Base-by-base conservation (phyloP, 129 eudicot species). In the Heracleum sosnowskyi region DNA sequence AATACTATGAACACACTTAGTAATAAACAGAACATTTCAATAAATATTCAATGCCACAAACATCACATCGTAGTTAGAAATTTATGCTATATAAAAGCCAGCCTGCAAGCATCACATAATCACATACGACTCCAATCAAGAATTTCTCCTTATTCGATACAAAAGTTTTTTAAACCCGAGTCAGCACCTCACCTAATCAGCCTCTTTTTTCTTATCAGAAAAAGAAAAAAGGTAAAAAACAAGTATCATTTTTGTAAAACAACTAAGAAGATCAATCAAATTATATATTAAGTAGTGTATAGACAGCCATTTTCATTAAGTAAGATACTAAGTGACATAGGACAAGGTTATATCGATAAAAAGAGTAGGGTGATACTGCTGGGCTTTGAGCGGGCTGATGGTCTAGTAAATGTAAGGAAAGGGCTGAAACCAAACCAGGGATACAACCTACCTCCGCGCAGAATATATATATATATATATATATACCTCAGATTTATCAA, bases 1-100 rank as follows among this genome's bases (percentile, higher is more conserved):
- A n/a, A 70, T 45, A 77, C 17, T 18, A 44, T 68, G 44, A 77
- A 57, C 53, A 80, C 24, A 12, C 53, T 49, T 29, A 39, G 74
- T 60, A 24, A 51, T 76, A 29, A 53, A 26, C 0, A 7, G 49
- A 53, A 51, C 7, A 76, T 49, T 29, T 33, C 66, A 76, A 34
- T 8, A 42, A n/a, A n/a, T 36, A 18, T 24, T 29, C 39, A 24
- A 10, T 55, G 31, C 31, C 11, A 11, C 0, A 37, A 26, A n/a
- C 22, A 49, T 0, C 16, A 28, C 2, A n/a, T n/a, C n/a, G 11
- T 55, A 24, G 64, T 55, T 55, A 22, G 8, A 11, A 55, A 55
- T 55, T 24, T 55, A 55, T 55, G 29, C 10, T 12, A 22, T 7
- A 28, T 55, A 55, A 53, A 49, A 55, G 29, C 28, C 64, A 55